phyloP scores from a whole-genome alignment of 805 yeast species.

The Suhomyces pyralidae region DNA sequence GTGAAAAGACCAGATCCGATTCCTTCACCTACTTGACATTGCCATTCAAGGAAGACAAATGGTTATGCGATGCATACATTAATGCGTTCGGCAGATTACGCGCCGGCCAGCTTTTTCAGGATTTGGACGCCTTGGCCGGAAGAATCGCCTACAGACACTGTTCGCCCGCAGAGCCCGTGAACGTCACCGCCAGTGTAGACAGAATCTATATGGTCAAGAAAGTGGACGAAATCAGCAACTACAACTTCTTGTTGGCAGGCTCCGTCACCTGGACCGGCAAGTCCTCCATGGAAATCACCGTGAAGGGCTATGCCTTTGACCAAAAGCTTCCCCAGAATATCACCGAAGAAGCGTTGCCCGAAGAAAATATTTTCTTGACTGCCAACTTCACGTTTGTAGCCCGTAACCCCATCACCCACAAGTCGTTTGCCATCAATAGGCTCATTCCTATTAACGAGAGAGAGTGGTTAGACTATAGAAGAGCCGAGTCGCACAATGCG shows the following conservation, averaged over 20 bases:
- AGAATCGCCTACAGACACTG: constrained; percentile 90
- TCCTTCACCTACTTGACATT: constrained; percentile 67
- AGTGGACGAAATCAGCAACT: constrained; percentile 70
- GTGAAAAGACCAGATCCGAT: constrained; percentile 73
- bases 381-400: constrained; percentile 97
- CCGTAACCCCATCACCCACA: constrained; percentile 88
- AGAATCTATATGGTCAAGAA: constrained; percentile 83
- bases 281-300: constrained; percentile 92
- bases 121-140: constrained; percentile 90
- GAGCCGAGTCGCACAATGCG: constrained; percentile 88
- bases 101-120: constrained; percentile 92
- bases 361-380: constrained; percentile 70
- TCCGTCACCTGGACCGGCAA: constrained; percentile 92
- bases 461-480: constrained; percentile 79
- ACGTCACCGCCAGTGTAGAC: constrained; percentile 94
- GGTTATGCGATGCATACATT: constrained; percentile 82
- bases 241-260: constrained; percentile 84
- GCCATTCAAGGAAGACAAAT: constrained; percentile 81
- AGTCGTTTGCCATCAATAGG: constrained; percentile 80
- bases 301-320: constrained; percentile 78
- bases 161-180: constrained; percentile 92
- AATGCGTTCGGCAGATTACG: constrained; percentile 89
- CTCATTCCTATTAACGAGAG: constrained; percentile 69
- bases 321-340: constrained; percentile 51
- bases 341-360: constrained; percentile 55